These are phyloP conservation scores for Atkinsonella hypoxylon DNA, from an alignment of 2,329 filamentous ascomycete species.

Conservation along the genomic window DNA sequence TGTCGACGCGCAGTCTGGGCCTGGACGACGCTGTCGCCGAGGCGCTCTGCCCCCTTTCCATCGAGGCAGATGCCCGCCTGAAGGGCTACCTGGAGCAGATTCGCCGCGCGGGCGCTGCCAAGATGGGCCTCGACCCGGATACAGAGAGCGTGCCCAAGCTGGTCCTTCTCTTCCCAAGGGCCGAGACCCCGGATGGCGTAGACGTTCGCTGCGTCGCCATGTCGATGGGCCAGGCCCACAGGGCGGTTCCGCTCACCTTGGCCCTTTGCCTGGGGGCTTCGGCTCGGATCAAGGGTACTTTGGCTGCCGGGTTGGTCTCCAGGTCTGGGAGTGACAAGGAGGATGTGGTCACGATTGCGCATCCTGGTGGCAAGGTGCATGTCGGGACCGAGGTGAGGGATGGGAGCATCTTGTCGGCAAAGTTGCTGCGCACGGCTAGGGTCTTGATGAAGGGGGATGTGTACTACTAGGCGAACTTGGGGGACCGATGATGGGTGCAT, in stretches of 20 bases:
- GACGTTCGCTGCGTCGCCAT: slow-evolving; percentile 36
- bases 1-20: slow-evolving; percentile 40
- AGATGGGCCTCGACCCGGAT: slow-evolving; percentile 46
- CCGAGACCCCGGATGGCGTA: slow-evolving; percentile 13
- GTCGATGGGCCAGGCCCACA: slow-evolving; percentile 44
- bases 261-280: slow-evolving; percentile 39
- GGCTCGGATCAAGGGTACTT: slow-evolving; percentile 31
- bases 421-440: slow-evolving; percentile 34
- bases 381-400: slow-evolving; percentile 29
- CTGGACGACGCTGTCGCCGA: slow-evolving; percentile 32
- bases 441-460: slow-evolving; percentile 38
- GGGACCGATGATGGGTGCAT: not conserved
- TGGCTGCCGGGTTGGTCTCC: slow-evolving; percentile 23
- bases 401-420: slow-evolving; percentile 30
- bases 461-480: slow-evolving; percentile 22
- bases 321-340: slow-evolving; percentile 4
- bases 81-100: slow-evolving; percentile 41
- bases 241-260: slow-evolving; percentile 43
- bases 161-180: slow-evolving; percentile 30
- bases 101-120: slow-evolving; percentile 40
- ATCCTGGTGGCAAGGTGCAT: slow-evolving; percentile 34
- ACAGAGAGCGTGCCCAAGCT: slow-evolving; percentile 49
- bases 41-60: slow-evolving; percentile 39
- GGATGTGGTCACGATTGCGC: slow-evolving; percentile 28
- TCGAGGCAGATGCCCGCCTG: slow-evolving; percentile 33